Base-by-base conservation (phyloP, 805 yeast species). In the Alloascoidea hylecoeti region DNA sequence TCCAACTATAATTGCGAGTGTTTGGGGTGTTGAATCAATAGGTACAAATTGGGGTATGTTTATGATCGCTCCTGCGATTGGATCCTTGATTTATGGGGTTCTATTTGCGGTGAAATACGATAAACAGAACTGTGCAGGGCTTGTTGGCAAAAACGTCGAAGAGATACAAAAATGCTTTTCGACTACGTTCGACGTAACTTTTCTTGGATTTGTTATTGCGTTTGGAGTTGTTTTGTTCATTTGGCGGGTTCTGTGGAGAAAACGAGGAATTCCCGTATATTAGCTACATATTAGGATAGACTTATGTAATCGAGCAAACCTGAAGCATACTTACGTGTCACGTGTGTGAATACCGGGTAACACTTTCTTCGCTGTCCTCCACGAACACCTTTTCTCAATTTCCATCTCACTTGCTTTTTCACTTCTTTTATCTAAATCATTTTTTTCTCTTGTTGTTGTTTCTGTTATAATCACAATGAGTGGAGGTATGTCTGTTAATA, bases 31-130 rank as follows among this genome's bases (percentile, higher is more conserved):
- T 16, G 86, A 81, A 34, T 69, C 82, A 23, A 74, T 89, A 56
- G 97, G 96, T 0, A 81, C 95, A 2, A 81, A 89, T 2, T 89
- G 95, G 84, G 96, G 96, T 2, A 63, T 80, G 17, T 82, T 85
- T 53, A 78, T 85, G 70, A 66, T 82, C 27, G 92, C 94, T 0
- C 95, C 96, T 2, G 95, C 96, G 0, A 44, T 83, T 2, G 95
- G 95, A 1, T 65, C 89, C 1, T 62, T 80, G 3, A 43, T 71
- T 2, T 81, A 70, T 48, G 88, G 94, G 4, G 49, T 81, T 37
- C 45, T 76, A 9, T 86, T 78, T 52, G 96, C 94, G 1, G 48
- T 57, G 16, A 55, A 72, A 15, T 76, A 70, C 46, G 92, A 83
- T 45, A 35, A 42, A 13, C 49, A 56, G 38, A 60, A 72, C 41